Base-by-base conservation (phyloP, 2,329 filamentous ascomycete species). In the Tetracladium maxilliforme region DNA sequence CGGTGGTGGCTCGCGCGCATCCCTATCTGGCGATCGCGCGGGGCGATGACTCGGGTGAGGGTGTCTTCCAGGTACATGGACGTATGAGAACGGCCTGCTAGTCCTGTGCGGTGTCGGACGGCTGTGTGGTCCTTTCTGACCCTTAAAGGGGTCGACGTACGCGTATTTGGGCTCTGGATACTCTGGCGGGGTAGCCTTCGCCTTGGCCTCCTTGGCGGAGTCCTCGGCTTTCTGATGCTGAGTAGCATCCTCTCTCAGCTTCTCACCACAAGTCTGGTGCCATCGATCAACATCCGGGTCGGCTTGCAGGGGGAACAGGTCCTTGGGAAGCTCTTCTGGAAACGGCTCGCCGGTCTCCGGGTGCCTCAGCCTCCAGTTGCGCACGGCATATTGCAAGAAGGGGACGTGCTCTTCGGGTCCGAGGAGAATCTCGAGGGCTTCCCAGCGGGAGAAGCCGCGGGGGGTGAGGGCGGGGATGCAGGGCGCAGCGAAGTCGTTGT, bases 401-500 rank as follows among this genome's bases (percentile, higher is more conserved):
- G 71, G 70, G 1, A 84, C 78, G 52, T 95, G 86, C 40, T 92
- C 81, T 37, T 90, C 77, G 0, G 90, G 90, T 3, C 75, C 80
- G 3, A 95, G 65, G 18, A 95, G 58, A 13, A 93, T 65, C 52
- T 95, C 83, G 28, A 95, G 79, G 1, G 81, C 83, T 55, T 93
- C 78, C 87, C 87, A 98, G 46, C 82, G 74, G 21, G 87, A 80
- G 48, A 92, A 98, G 20, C 90, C 90, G 41, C 71, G 69, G 0
- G 66, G 61, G 18, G 87, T 92, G 28, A 98, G 56, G 10, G 84
- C 81, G 1, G 90, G 90, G 21, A 94, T 66, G 0, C 67, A 72
- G 0, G 87, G 90, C 1, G 73, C 59, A 4, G 65, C 66, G 45
- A 80, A 94, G 33, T 81, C 69, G 39, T 74, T 64, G 19, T 70